A percentile compares a stretch with the other conserved stretches of the same genome.
phyloP scores from a whole-genome alignment of 352 stramenopile species.

The Phytopythium ostracodes region DNA sequence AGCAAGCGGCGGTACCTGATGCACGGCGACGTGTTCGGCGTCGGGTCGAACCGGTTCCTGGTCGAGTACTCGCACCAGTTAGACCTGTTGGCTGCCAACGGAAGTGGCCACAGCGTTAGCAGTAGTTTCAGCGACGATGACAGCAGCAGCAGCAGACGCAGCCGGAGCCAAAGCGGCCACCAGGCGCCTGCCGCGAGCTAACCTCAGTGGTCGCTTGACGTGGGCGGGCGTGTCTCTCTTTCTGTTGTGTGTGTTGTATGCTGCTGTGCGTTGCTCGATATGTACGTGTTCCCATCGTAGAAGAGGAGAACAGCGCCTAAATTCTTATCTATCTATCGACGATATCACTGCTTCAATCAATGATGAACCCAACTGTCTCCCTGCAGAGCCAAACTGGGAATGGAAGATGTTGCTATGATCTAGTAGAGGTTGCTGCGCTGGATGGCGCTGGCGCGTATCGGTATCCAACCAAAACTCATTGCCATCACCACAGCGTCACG shows the following conservation, averaged over 20 bases:
- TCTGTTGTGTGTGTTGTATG: neutral
- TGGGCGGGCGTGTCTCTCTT: neutral
- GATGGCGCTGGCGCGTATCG: no score
- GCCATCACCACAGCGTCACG: no score
- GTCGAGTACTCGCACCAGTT: slow-evolving; percentile 79
- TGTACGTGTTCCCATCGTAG: neutral
- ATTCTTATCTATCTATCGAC: slow-evolving; percentile 1
- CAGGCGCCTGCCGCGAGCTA: slow-evolving; percentile 11
- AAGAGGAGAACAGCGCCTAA: neutral
- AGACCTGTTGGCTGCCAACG: slow-evolving; percentile 17
- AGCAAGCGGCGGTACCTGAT: slow-evolving; percentile 57
- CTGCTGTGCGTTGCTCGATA: slow-evolving; percentile 1
- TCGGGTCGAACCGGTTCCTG: slow-evolving; percentile 81
- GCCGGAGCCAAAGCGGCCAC: slow-evolving; percentile 14
- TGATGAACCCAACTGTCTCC: neutral
- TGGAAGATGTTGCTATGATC: no score
- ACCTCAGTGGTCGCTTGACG: slow-evolving; percentile 10
- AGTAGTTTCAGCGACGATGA: neutral
- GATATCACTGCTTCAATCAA: neutral
- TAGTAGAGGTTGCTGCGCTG: no score
- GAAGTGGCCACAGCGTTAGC: slow-evolving; percentile 4
- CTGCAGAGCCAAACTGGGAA: neutral
- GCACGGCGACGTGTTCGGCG: slow-evolving; percentile 78
- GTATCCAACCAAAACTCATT: no score
- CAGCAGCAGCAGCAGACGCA: slow-evolving; percentile 16